Evolutionary conservation across 1,139 yeast genomes (phyloP).

Genomic region (Eremothecium cymbalariae): DNA sequence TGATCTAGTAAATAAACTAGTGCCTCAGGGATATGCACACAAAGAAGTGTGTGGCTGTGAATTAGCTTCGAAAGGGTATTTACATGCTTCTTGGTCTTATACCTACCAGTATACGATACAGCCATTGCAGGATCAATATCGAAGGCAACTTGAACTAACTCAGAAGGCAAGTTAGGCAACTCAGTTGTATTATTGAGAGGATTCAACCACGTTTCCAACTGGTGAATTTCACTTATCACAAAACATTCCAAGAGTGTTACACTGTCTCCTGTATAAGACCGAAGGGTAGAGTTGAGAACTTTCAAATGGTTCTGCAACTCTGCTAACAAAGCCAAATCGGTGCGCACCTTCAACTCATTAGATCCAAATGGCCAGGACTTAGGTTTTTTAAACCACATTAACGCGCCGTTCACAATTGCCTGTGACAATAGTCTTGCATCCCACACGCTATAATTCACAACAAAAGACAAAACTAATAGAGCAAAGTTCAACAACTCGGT

Average conservation of each 20-base stretch:
- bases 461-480: constrained; percentile 54
- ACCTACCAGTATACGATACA: constrained; percentile 58
- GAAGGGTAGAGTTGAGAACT: constrained; percentile 14
- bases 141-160: constrained; percentile 47
- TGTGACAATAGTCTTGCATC: constrained; percentile 41
- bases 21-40: constrained; percentile 56
- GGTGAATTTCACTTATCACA: constrained; percentile 66
- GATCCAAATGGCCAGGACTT: constrained; percentile 79
- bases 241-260: constrained; percentile 38
- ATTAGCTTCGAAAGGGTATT: constrained; percentile 43
- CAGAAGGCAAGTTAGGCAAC: constrained; percentile 21
- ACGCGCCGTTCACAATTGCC: constrained; percentile 54
- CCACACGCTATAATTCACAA: constrained; percentile 40
- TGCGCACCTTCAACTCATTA: constrained; percentile 59
- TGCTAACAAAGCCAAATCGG: constrained; percentile 55
- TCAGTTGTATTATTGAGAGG: constrained; percentile 47
- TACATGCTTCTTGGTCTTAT: constrained; percentile 37
- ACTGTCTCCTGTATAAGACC: constrained; percentile 16
- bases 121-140: constrained; percentile 66
- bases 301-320: constrained; percentile 39
- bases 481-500: constrained; percentile 69
- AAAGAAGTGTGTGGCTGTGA: constrained; percentile 49
- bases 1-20: constrained; percentile 47
- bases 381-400: constrained; percentile 68
- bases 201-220: constrained; percentile 70